Evolutionary conservation across 2,329 filamentous ascomycete species (phyloP).

Genomic region (Emericellopsis cladophorae): DNA sequence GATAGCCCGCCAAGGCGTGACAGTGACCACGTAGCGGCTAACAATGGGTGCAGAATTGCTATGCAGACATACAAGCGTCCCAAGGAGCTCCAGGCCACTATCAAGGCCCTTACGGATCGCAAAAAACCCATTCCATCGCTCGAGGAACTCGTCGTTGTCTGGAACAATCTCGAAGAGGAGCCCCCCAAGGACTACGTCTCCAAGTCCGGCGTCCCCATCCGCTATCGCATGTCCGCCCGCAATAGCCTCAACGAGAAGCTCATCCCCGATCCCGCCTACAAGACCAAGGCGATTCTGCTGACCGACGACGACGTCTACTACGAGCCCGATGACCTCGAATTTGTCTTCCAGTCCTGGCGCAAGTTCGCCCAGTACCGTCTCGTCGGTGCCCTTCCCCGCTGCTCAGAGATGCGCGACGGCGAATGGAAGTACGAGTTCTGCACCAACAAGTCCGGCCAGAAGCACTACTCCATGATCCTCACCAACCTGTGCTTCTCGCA

Average conservation of each 20-base stretch:
- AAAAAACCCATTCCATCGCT: conserved; percentile 11
- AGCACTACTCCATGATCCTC: conserved; percentile 21
- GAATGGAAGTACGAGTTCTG: conserved; percentile 19
- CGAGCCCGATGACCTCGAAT: conserved; percentile 22
- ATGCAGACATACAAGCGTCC: conserved; percentile 12
- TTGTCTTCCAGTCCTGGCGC: conserved; percentile 26
- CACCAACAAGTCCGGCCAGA: conserved; percentile 9
- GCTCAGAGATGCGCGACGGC: conserved; percentile 11
- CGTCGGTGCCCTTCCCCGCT: conserved; percentile 22
- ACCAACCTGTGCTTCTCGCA: conserved; percentile 24
- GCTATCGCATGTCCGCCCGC: conserved; percentile 9
- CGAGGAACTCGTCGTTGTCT: conserved; percentile 13
- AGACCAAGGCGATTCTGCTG: conserved; percentile 24
- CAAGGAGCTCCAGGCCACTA: conserved; percentile 11
- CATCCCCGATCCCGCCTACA: conserved; percentile 19
- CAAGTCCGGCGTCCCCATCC: conserved; percentile 10
- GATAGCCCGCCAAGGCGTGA: too few relatives aligned
- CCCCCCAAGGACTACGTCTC: conserved; percentile 9
- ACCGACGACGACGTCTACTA: conserved; percentile 27
- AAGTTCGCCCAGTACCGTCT: conserved; percentile 20
- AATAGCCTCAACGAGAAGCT: conserved; percentile 22
- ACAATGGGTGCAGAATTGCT: conserved; percentile 4
- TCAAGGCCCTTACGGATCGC: conserved; percentile 7
- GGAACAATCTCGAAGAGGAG: conserved; percentile 12
- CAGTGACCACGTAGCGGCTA: conserved; percentile 6